Conservation (phyloP, 371 early-diverging fungal genomes). For the Apophysomyces sp. region DNA sequence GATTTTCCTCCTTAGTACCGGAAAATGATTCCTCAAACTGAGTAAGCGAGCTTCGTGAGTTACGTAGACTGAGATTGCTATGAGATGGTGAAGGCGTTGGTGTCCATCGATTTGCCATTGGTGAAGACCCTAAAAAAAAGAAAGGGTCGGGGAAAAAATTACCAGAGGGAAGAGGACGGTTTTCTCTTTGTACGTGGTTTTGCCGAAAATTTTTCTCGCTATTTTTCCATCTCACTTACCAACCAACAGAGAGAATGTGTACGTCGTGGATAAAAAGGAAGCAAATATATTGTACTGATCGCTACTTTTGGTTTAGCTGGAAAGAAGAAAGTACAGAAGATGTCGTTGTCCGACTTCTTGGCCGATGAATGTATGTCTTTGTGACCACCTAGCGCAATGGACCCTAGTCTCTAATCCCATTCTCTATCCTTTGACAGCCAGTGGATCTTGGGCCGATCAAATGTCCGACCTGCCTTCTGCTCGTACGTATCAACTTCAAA, state of each 20-base stretch:
- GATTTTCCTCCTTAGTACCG: slow-evolving; percentile 27
- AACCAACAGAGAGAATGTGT: slow-evolving; percentile 11
- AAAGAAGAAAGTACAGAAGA: slow-evolving; percentile 76
- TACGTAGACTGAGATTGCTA: not conserved
- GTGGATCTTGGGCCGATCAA: slow-evolving; percentile 92
- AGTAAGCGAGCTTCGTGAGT: not conserved
- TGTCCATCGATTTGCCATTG: not conserved
- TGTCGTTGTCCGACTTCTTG: slow-evolving; percentile 80
- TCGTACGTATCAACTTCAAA: slow-evolving; percentile 66
- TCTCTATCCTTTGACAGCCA: slow-evolving; percentile 35
- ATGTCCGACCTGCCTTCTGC: slow-evolving; percentile 85
- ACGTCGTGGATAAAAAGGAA: not conserved
- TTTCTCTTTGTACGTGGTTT: too few species aligned
- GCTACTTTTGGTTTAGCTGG: slow-evolving; percentile 34
- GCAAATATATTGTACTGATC: not conserved
- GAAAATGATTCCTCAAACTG: slow-evolving; percentile 6
- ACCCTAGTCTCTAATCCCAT: slow-evolving; percentile 21
- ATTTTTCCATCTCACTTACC: not conserved
- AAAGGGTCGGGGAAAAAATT: not conserved
- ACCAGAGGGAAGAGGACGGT: not conserved
- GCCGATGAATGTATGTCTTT: slow-evolving; percentile 56
- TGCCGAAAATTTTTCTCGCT: not conserved
- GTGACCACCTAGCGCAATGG: too few species aligned
- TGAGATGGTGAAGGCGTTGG: not conserved
- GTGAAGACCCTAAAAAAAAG: too few species aligned